Evolutionary conservation across 2,329 filamentous ascomycete genomes (phyloP), one percentile per base, ranked within the genome.

Genomic region (Byssothecium circinans): DNA sequence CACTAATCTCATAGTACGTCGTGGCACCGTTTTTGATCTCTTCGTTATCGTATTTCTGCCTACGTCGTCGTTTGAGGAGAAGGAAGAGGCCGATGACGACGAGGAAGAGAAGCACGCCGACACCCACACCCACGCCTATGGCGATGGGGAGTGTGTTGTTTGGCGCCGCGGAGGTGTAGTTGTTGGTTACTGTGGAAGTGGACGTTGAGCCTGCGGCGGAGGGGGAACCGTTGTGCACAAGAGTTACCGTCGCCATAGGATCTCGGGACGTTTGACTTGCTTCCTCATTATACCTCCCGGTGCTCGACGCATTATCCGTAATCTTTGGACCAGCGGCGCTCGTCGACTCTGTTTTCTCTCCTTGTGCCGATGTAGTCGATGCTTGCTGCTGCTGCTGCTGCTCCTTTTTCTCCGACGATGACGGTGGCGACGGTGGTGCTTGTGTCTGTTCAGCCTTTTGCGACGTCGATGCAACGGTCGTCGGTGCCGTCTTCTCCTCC

Each of bases 121-220:
- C 35, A n/a, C 41, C 51, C 4, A 56, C 47, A 4, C 48, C 53
- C 1, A 58, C 43, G 2, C 54, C 53, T 15, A 51, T 39, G 41
- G 50, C 55, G 39, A 60, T 50, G 8, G 50, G 47, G 7, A 47
- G 43, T 14, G 47, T 49, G 30, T 53, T 52, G 12, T 47, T 51
- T 27, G 32, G 17, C 4, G 22, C 12, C 19, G n/a, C 4, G 3
- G 44, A 35, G 17, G 15, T 30, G 30, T 45, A 33, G 25, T 45
- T 40, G 33, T 35, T 29, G 15, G 41, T 41, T 30, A 41, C n/a
- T 11, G 33, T 29, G 5, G 34, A 20, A 4, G 43, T 41, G 33
- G 45, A 40, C 19, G 3, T 23, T 15, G 36, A 15, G 4, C n/a
- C 38, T 3, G 42, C 17, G 11, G 22, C 33, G 34, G 35, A 11